Base-by-base conservation (phyloP, 306 rosid species). In the Gillenia trifoliata region DNA sequence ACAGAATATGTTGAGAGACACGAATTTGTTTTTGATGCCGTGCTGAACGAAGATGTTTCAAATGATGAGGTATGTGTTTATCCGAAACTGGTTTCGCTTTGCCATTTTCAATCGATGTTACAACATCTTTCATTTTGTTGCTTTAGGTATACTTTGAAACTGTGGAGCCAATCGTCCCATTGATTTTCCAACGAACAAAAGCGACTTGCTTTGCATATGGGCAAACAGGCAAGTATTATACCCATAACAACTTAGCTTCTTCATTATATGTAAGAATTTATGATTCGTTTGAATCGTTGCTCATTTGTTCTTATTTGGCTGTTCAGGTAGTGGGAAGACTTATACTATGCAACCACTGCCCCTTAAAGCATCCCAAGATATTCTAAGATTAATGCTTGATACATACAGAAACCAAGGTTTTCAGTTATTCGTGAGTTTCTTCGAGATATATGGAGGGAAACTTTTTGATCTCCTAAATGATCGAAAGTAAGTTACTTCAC, bases 141-240 rank as follows among this genome's bases (percentile, higher is more conserved):
- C 12, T 56, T 59, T 73, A 89, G 95, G 90, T 91, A 57, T 91
- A 89, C 86, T 82, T 88, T 69, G 91, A 89, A 84, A 86, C 89
- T 4, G 91, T 91, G 82, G 93, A 91, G 82, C 97, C 91, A 8
- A n/a, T 89, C 25, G 91, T 89, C 75, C 93, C 95, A 15, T 82
- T 91, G 77, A 89, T 91, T 83, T 91, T 91, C 79, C 83, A 89
- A 43, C 86, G 86, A 78, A 91, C 90, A 30, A 91, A 91, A 82
- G 97, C 91, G 70, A 89, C 97, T 40, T 89, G 97, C 90, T 91
- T 91, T 89, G 97, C 95, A 50, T 91, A 91, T 83, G 91, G 97
- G 76, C 97, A 91, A 82, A 91, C 97, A 72, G 97, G 93, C 88
- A 80, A 85, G 80, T 74, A 69, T 41, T 28, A 38, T 38, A 31